phyloP scores from a whole-genome alignment of 129 eudicot genomes.

The Tanacetum coccineum region DNA sequence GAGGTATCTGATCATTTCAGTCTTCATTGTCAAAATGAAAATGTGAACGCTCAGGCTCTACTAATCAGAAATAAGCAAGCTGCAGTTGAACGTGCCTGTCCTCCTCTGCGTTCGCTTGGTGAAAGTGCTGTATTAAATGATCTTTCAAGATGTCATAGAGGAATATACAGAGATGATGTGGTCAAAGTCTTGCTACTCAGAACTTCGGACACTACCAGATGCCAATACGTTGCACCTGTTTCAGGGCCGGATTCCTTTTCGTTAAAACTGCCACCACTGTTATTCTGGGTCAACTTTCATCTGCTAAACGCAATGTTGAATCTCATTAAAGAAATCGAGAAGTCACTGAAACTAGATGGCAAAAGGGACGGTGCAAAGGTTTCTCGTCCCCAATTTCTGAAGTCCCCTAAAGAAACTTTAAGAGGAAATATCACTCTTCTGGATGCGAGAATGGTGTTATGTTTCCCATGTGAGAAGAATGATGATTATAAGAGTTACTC shows the following conservation, averaged over 20 bases:
- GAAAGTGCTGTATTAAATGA: not conserved
- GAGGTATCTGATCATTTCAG: slow-evolving; percentile 68
- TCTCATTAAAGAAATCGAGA: slow-evolving; percentile 39
- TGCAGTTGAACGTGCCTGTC: slow-evolving; percentile 53
- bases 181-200: slow-evolving; percentile 55
- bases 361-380: slow-evolving; percentile 16
- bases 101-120: slow-evolving; percentile 23
- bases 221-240: slow-evolving; percentile 40
- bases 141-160: slow-evolving; percentile 23
- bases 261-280: slow-evolving; percentile 60
- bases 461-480: slow-evolving; percentile 58
- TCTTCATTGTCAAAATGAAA: slow-evolving; percentile 15
- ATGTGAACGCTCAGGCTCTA: slow-evolving; percentile 26
- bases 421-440: slow-evolving; percentile 52
- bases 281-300: slow-evolving; percentile 66
- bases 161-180: slow-evolving; percentile 39
- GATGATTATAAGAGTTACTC: slow-evolving; percentile 38
- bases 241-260: slow-evolving; percentile 57
- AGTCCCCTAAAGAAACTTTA: slow-evolving; percentile 34
- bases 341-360: slow-evolving; percentile 25
- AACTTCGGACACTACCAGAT: slow-evolving; percentile 44
- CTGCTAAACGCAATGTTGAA: slow-evolving; percentile 37
- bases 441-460: slow-evolving; percentile 73
- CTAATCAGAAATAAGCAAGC: slow-evolving; percentile 55
- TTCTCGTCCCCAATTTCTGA: slow-evolving; percentile 16